A percentile compares a stretch with the other conserved stretches of the same genome.
Evolutionary conservation across 139 green algal species (phyloP).

Genomic region (Coelastrella sp.): DNA sequence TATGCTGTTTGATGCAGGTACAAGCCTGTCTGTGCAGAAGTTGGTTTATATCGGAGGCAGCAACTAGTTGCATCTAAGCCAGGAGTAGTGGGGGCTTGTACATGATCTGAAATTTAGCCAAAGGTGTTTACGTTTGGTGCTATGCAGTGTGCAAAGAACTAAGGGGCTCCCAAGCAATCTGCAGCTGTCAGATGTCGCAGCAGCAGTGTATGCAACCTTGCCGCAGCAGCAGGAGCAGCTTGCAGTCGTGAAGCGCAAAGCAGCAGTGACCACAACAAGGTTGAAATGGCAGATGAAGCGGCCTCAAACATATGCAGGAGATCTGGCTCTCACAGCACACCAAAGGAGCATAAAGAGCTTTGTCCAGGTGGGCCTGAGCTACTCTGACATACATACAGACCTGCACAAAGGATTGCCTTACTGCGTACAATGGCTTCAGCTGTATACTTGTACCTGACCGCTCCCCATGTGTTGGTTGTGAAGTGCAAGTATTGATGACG

Average conservation of each 20-base stretch:
- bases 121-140: not conserved
- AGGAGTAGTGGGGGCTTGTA: no score
- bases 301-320: constrained; percentile 42
- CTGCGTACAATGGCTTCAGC: not conserved
- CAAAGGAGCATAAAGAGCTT: constrained; percentile 8
- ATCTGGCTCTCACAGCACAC: constrained; percentile 46
- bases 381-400: not conserved
- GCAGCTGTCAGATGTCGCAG: constrained; percentile 27
- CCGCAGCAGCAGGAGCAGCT: constrained; percentile 41
- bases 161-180: not conserved
- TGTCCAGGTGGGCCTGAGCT: not conserved
- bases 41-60: not conserved
- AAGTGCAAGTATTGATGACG: no score
- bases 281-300: constrained; percentile 47
- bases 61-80: no score
- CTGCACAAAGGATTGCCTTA: not conserved
- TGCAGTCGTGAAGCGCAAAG: not conserved
- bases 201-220: constrained; percentile 11
- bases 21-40: no score
- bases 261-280: constrained; percentile 43
- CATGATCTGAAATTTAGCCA: no score
- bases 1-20: no score
- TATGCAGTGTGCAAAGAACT: constrained; percentile 9
- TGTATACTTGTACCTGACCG: no score
- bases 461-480: no score